Base-by-base conservation (phyloP, 106 monocot genomes). In the Dioscorea alata region DNA sequence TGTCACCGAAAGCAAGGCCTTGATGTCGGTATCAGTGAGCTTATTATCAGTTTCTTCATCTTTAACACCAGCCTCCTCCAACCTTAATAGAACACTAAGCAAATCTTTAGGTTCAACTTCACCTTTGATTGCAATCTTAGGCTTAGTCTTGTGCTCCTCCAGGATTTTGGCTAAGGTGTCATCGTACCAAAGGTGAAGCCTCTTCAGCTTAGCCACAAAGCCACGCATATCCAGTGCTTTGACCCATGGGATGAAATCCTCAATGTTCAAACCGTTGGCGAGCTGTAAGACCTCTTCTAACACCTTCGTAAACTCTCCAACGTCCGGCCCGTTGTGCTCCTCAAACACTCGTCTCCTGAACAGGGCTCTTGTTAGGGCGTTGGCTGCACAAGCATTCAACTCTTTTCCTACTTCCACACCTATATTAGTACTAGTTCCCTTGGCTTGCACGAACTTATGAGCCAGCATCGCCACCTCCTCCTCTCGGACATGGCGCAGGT, bases 181-280 rank as follows among this genome's bases (percentile, higher is more conserved):
- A 33, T 86, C 81, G 70, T 58, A 82, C 63, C 63, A 48, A 4
- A 54, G 49, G 70, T 76, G 72, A 24, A 86, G 50, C 19, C 5
- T 14, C 82, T 86, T 86, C 86, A 86, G 82, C 62, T 54, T 73
- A 2, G n/a, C n/a, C 28, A 86, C 79, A 42, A 79, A 68, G 9
- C 86, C 72, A 35, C 76, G 74, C 4, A 54, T 65, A 48, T 86
- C 86, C 15, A 82, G 22, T 79, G 76, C 74, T 33, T 42, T 23
- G 19, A 86, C 32, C 8, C 67, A 59, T 4, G 82, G 86, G 35
- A 86, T 58, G 76, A 76, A 82, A 51, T 86, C 86, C 2, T 70
- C 76, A 23, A 79, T 33, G 59, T 72, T 68, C 64, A 86, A 82
- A 23, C 50, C 82, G 48, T 79, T 82, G 12, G 82, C 79, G 22